These are phyloP conservation scores for Leptoxyphium fumago DNA, from an alignment of 2,329 filamentous ascomycete genomes.

Conservation along the genomic window DNA sequence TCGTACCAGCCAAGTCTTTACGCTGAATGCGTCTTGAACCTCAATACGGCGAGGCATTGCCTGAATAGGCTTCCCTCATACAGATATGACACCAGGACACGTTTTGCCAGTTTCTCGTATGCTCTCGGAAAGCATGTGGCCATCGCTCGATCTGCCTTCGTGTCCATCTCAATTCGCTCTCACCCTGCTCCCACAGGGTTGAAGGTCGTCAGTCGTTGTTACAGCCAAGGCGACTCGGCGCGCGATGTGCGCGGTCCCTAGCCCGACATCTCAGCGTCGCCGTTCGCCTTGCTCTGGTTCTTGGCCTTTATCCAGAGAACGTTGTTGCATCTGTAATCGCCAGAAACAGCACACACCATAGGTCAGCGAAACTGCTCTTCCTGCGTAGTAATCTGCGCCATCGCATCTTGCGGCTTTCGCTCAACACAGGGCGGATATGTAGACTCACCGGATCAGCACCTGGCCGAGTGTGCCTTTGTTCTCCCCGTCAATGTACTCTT, in stretches of 20 bases:
- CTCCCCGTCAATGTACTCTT: slow-evolving; percentile 85
- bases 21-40: too few relatives aligned
- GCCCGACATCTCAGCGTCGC: slow-evolving; percentile 26
- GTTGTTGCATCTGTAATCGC: slow-evolving; percentile 63
- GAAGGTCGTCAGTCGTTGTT: too few relatives aligned
- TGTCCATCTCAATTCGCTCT: too few relatives aligned
- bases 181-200: too few relatives aligned
- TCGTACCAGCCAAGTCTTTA: too few relatives aligned
- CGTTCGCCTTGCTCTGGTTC: slow-evolving; percentile 12
- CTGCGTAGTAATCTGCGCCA: not conserved
- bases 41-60: too few relatives aligned
- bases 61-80: too few relatives aligned
- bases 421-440: not conserved
- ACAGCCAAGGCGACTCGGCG: too few relatives aligned
- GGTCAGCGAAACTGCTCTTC: not conserved
- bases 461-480: slow-evolving; percentile 73
- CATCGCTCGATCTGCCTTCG: too few relatives aligned
- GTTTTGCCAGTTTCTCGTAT: too few relatives aligned
- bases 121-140: too few relatives aligned
- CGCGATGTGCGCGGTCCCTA: slow-evolving; percentile 11
- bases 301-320: slow-evolving; percentile 71
- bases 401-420: not conserved
- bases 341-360: not conserved
- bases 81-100: too few relatives aligned
- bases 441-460: slow-evolving; percentile 68